Evolutionary conservation across 352 stramenopile genomes (phyloP), one percentile per base, ranked within the genome.

Genomic region (Discostella stelligera): DNA sequence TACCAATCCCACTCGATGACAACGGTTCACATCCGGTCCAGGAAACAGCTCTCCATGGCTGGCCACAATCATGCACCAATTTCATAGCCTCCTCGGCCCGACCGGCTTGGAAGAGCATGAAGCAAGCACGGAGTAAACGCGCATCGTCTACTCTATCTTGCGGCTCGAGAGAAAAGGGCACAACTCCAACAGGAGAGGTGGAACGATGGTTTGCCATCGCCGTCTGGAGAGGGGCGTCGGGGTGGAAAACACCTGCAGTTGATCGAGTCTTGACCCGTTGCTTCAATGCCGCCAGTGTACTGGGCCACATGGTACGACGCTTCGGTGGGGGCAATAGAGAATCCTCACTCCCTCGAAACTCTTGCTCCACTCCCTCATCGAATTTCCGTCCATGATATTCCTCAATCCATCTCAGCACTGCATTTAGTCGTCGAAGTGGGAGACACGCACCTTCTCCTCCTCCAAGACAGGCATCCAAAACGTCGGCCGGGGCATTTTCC

Each of bases 91-190:
- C 71, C 21, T 78, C 44, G 0, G 76, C 14, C 27, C 73, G 62
- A 37, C 87, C 87, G 0, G 84, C 56, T 30, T 90, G 66, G 67
- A 91, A 70, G 4, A 84, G 64, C 4, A 71, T 54, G n/a, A 90
- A 68, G 53, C 73, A 85, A 6, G 68, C 62, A 14, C 82, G 61
- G 14, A 90, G 48, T 13, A 90, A 52, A 37, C 67, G 73, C 10
- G 61, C 64, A 60, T 88, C 77, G 49, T 80, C 74, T 9, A n/a
- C 46, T 32, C 76, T 62, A 63, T 84, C 77, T n/a, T 66, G 27
- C 5, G 70, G 60, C 18, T 25, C n/a, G 27, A 83, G 65, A 25
- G 70, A 63, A 32, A 32, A 32, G 18, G 49, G 66, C 13, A 52
- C 53, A 13, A 66, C 52, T 52, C 59, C 60, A 3, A 67, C 73